Percentiles rank a stretch among this genome's conserved stretches.
Conservation (phyloP, 805 yeast genomes). For the Jamesozyma gamospora region DNA sequence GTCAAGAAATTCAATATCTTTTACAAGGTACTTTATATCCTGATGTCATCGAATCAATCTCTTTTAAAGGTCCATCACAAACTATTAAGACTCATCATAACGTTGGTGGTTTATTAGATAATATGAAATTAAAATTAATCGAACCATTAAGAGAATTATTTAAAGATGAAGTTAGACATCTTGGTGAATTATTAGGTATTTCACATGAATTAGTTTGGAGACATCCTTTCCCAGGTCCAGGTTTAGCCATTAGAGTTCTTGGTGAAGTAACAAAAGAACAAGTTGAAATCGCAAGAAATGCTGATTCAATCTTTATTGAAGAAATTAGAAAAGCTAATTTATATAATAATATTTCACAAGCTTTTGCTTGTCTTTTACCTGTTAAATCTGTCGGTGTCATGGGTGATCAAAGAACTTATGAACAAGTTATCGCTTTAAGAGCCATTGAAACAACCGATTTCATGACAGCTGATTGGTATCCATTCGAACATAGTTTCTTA, state of each 20-base stretch:
- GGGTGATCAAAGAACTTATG: conserved; percentile 99
- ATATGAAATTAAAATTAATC: conserved; percentile 95
- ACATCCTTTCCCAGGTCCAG: conserved; percentile 99
- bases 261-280: conserved; percentile 94
- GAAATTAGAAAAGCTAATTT: conserved; percentile 91
- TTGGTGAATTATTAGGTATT: conserved; percentile 90
- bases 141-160: conserved; percentile 98
- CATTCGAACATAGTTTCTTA: conserved; percentile 83
- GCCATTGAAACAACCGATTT: conserved; percentile 96
- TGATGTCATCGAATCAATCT: conserved; percentile 95
- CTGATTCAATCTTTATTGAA: conserved; percentile 91
- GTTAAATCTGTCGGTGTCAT: conserved; percentile 98
- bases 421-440: conserved; percentile 97
- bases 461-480: conserved; percentile 99
- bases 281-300: conserved; percentile 94
- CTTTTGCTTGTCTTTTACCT: conserved; percentile 93
- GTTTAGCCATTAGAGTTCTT: conserved; percentile 94
- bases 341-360: conserved; percentile 89
- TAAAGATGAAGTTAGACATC: conserved; percentile 96
- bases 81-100: conserved; percentile 99
- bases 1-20: conserved; percentile 82
- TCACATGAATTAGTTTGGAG: conserved; percentile 98
- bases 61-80: conserved; percentile 99
- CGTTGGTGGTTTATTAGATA: conserved; percentile 94
- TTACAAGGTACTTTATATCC: conserved; percentile 97